Percentiles rank a stretch among this genome's conserved stretches.
Evolutionary conservation across 805 yeast genomes (phyloP).

Genomic region (Kluyveromyces lactis): DNA sequence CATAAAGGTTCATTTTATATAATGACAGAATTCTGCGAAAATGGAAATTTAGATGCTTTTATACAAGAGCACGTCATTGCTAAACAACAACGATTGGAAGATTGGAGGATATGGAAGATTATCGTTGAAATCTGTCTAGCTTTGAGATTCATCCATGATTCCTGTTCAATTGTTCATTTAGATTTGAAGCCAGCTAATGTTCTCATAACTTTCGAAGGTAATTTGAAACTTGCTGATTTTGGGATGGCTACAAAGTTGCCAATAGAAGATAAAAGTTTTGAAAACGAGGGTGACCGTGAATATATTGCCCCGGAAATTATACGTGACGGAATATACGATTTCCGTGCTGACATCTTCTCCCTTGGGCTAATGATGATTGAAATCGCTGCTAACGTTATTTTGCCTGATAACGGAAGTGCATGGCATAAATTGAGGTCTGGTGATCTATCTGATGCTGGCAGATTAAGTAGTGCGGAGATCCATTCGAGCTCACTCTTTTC

Average conservation of each 20-base stretch:
- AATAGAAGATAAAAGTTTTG: slow-evolving; percentile 51
- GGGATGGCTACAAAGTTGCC: slow-evolving; percentile 88
- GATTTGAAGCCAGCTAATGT: slow-evolving; percentile 95
- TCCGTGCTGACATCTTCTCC: slow-evolving; percentile 93
- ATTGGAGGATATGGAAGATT: slow-evolving; percentile 97
- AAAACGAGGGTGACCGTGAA: slow-evolving; percentile 94
- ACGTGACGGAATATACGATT: slow-evolving; percentile 71
- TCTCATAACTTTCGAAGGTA: slow-evolving; percentile 90
- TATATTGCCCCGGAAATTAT: slow-evolving; percentile 96
- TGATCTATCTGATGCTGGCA: slow-evolving; percentile 91
- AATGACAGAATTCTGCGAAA: slow-evolving; percentile 93
- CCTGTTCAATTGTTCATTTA: slow-evolving; percentile 68
- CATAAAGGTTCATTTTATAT: slow-evolving; percentile 67
- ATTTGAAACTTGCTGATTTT: slow-evolving; percentile 90
- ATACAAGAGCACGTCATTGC: slow-evolving; percentile 69
- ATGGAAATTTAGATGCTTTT: slow-evolving; percentile 81
- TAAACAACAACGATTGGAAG: slow-evolving; percentile 56
- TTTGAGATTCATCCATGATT: slow-evolving; percentile 66
- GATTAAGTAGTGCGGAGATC: slow-evolving; percentile 64
- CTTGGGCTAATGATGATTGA: slow-evolving; percentile 89
- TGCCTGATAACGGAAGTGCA: slow-evolving; percentile 93
- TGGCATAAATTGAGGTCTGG: slow-evolving; percentile 97
- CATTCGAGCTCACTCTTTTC: slow-evolving; percentile 29
- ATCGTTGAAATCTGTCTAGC: slow-evolving; percentile 78
- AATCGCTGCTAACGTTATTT: slow-evolving; percentile 87